Evolutionary conservation across 768 basidiomycete genomes (phyloP), one percentile per base, ranked within the genome.

Genomic region (Astraeus odoratus): DNA sequence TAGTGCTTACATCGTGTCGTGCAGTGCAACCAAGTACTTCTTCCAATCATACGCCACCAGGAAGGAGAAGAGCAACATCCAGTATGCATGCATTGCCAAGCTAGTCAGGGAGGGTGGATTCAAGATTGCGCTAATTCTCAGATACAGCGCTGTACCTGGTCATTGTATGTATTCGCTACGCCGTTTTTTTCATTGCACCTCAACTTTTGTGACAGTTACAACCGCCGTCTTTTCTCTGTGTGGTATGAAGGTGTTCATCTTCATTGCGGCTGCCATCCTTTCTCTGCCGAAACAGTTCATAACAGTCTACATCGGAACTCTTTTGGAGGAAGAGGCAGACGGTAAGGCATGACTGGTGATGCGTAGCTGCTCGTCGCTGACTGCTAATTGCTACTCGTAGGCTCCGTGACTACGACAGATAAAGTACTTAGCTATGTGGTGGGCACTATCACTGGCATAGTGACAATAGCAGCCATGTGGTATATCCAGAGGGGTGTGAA

Each of bases 271-370:
- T 19, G 85, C 91, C 4, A 65, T 92, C 53, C 67, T 93, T 15
- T 88, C 89, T 16, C 65, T 91, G 58, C 92, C 92, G 6, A 94
- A 94, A 58, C 92, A 96, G 61, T 83, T 96, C 54, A 76, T 91
- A 52, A 88, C 86, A 7, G 93, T 96, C 10, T 96, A 96, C 57
- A 75, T 94, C 13, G 92, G 92, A 27, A 89, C 88, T 24, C 70
- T 86, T 23, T 61, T 89, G n/a, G 77, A 84, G 51, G 67, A 20
- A 19, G 19, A 76, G 19, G 68, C 73, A 3, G 63, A 53, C 5
- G 65, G 61, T 58, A 25, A 50, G 51, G 5, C 16, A 19, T 12
- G 42, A 19, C 34, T 19, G 4, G 16, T 20, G 19, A 40, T 25
- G 13, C 10, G 4, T 9, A 6, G 8, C 16, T 16, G 13, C 18